Evolutionary conservation across 225 moss, liverwort and hornwort genomes (phyloP).

Genomic region (Neckera pumila): DNA sequence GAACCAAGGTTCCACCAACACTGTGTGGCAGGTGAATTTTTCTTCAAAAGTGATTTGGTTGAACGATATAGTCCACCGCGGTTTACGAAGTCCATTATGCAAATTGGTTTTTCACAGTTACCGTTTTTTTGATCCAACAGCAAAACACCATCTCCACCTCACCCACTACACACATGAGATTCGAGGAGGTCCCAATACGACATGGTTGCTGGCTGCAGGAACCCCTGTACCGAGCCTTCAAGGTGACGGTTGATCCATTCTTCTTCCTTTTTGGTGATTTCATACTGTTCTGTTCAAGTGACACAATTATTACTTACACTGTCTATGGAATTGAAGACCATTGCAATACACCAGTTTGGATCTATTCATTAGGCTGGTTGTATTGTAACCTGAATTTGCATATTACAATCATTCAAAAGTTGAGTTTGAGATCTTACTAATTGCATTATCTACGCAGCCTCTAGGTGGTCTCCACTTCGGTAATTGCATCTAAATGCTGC

Average conservation of each 20-base stretch:
- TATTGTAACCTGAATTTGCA: not conserved
- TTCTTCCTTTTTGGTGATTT: no score
- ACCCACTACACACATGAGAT: constrained; percentile 1
- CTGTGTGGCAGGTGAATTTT: no score
- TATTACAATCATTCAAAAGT: not conserved
- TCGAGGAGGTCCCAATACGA: not conserved
- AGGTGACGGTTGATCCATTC: not conserved
- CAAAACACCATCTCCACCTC: not conserved
- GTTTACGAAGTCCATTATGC: not conserved
- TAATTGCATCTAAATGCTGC: not conserved
- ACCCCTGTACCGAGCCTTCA: not conserved
- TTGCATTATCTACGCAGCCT: not conserved
- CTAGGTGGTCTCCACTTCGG: not conserved
- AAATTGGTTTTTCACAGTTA: not conserved
- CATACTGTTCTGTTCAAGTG: not conserved
- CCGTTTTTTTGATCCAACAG: not conserved
- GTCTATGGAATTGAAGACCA: not conserved
- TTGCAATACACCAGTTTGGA: no score
- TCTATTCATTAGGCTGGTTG: not conserved
- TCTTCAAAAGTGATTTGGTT: not conserved
- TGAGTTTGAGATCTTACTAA: not conserved
- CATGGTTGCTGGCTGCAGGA: not conserved
- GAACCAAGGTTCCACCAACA: not conserved
- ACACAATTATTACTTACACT: not conserved
- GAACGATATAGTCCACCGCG: no score